Conservation (phyloP, 306 rosid species). For the Vicia villosa region DNA sequence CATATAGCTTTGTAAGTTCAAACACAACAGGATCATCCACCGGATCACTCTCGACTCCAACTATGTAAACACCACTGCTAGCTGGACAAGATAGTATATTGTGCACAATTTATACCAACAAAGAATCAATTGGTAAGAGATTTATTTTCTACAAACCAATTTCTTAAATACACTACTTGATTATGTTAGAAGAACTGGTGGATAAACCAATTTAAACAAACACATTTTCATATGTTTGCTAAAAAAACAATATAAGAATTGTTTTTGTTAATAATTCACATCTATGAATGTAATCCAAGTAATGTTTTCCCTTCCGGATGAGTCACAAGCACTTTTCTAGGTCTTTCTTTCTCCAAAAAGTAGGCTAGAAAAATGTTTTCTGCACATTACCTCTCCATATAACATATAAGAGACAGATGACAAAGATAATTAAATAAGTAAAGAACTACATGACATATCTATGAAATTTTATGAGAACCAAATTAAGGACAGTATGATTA, state of each 20-base stretch:
- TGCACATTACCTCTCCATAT: neutral
- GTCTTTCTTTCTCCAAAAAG: neutral
- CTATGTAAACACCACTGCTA: no score
- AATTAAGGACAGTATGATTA: neutral
- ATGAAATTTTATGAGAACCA: neutral
- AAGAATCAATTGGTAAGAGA: no score
- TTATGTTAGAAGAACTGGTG: neutral
- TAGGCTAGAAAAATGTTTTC: neutral
- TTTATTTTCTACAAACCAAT: no score
- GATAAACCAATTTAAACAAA: neutral
- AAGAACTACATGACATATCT: neutral
- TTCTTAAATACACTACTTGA: neutral
- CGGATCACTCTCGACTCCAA: no score
- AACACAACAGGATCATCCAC: no score
- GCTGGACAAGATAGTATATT: no score
- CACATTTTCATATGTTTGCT: neutral
- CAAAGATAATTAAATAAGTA: neutral
- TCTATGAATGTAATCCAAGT: neutral
- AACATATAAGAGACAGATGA: neutral
- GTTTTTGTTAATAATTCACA: neutral
- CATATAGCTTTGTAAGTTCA: no score
- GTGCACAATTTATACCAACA: no score
- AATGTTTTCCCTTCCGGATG: neutral
- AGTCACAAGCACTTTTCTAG: neutral
- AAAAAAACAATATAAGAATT: no score